Percentiles rank a stretch among this genome's conserved stretches.
phyloP scores from a whole-genome alignment of 495 filamentous ascomycete species.

The Trichoderma erinaceum region DNA sequence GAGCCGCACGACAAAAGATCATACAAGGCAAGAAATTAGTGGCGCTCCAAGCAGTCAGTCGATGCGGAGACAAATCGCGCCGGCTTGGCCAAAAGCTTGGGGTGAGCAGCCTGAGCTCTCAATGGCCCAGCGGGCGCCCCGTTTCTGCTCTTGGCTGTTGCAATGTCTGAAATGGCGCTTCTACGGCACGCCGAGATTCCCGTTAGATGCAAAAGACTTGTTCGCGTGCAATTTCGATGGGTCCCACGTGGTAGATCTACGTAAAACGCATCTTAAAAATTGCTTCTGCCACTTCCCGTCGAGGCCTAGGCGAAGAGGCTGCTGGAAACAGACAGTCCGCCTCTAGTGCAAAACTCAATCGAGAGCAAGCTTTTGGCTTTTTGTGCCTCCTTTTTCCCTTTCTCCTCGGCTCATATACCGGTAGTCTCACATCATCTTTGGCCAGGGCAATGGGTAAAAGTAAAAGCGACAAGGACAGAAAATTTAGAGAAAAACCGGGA shows the following conservation, averaged over 20 bases:
- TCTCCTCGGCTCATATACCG: background rate
- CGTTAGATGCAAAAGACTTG: conserved; percentile 4
- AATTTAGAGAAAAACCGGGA: background rate
- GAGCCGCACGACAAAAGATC: background rate
- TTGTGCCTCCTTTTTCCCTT: background rate
- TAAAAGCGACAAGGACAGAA: background rate
- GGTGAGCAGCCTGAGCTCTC: background rate
- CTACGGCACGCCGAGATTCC: background rate
- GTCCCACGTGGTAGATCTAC: conserved; percentile 11
- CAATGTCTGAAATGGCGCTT: background rate
- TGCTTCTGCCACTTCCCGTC: background rate
- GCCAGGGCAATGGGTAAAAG: too few relatives aligned
- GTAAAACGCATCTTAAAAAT: background rate
- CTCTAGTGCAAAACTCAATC: background rate
- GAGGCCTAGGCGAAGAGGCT: background rate
- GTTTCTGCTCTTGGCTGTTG: background rate
- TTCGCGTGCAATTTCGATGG: background rate
- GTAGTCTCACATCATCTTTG: too few relatives aligned
- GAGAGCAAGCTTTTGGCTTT: background rate
- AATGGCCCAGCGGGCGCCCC: background rate
- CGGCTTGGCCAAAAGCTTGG: conserved; percentile 3
- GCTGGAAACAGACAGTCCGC: background rate
- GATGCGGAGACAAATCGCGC: conserved; percentile 8
- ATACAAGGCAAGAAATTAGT: background rate
- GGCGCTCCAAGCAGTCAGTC: background rate